phyloP scores from a whole-genome alignment of 2,329 filamentous ascomycete species.

The Incumbomyces delicatus region DNA sequence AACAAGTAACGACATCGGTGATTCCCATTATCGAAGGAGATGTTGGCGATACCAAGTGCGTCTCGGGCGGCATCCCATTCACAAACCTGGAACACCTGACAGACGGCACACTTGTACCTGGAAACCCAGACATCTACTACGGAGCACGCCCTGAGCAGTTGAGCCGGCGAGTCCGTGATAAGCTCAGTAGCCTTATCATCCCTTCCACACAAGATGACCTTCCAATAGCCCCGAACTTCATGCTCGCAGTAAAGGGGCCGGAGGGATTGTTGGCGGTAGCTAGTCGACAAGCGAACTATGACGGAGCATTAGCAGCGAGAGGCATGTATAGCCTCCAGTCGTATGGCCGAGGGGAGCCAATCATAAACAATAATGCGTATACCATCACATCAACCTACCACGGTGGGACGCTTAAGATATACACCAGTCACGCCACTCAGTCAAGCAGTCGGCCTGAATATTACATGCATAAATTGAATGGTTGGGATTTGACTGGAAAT shows the following conservation, averaged over 20 bases:
- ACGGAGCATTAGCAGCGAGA: constrained; percentile 28
- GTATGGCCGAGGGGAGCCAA: constrained; percentile 23
- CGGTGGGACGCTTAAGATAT: constrained; percentile 29
- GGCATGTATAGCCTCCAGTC: constrained; percentile 24
- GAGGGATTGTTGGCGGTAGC: constrained; percentile 24
- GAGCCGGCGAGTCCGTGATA: constrained; percentile 20
- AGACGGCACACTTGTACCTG: constrained; percentile 17
- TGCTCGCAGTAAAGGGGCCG: constrained; percentile 32
- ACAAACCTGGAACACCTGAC: constrained; percentile 29
- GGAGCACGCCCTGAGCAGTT: constrained; percentile 24
- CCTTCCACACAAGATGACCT: constrained; percentile 24
- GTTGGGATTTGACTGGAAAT: constrained; percentile 23
- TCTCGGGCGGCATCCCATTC: constrained; percentile 24
- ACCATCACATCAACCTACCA: constrained; percentile 33
- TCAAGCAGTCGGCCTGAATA: constrained; percentile 28
- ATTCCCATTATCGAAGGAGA: constrained; percentile 22
- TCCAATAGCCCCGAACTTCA: constrained; percentile 34
- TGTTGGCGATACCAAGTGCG: constrained; percentile 16
- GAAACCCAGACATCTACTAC: constrained; percentile 26
- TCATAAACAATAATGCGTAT: constrained; percentile 30
- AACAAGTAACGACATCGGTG: constrained; percentile 25
- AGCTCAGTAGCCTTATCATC: constrained; percentile 22
- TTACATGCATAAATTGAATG: constrained; percentile 30
- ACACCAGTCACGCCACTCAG: constrained; percentile 30
- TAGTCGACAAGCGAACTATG: constrained; percentile 28